Conservation (phyloP, 2,329 filamentous ascomycete genomes). For the Celoporthe dispersa region DNA sequence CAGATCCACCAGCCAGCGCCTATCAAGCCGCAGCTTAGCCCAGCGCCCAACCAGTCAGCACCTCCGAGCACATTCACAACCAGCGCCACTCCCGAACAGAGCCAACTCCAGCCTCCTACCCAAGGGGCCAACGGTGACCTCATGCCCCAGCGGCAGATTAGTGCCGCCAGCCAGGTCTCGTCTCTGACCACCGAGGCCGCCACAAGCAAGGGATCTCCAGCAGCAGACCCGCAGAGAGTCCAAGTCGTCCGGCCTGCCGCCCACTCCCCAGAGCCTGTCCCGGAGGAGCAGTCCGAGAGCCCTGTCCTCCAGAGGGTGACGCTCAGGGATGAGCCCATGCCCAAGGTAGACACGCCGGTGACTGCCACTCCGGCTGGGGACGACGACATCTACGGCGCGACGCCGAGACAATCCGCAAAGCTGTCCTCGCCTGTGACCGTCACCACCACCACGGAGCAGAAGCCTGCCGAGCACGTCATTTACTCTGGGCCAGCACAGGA, state of each 20-base stretch:
- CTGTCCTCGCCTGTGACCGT: slow-evolving; percentile 12
- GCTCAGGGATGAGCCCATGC: slow-evolving; percentile 29
- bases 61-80: slow-evolving; percentile 13
- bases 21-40: slow-evolving; percentile 4
- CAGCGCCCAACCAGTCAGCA: slow-evolving; percentile 7
- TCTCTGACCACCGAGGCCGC: slow-evolving; percentile 30
- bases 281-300: slow-evolving; percentile 5
- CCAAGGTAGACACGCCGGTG: slow-evolving; percentile 21
- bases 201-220: slow-evolving; percentile 20
- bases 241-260: slow-evolving; percentile 17
- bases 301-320: slow-evolving; percentile 27
- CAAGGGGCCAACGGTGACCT: slow-evolving; percentile 16
- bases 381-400: slow-evolving; percentile 43
- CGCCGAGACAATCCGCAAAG: slow-evolving; percentile 32
- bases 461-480: slow-evolving; percentile 18
- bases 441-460: background rate
- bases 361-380: slow-evolving; percentile 31
- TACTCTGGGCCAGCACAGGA: slow-evolving; percentile 15
- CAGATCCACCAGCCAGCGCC: slow-evolving; percentile 21
- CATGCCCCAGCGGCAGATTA: slow-evolving; percentile 35
- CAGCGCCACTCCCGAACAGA: slow-evolving; percentile 11
- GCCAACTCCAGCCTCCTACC: slow-evolving; percentile 25
- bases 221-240: slow-evolving; percentile 13
- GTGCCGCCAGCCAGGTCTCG: slow-evolving; percentile 36
- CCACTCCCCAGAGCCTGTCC: slow-evolving; percentile 2